A percentile compares a stretch with the other conserved stretches of the same genome.
These are phyloP conservation scores for Triadica sebifera DNA, from an alignment of 345 rosid species.

Conservation along the genomic window DNA sequence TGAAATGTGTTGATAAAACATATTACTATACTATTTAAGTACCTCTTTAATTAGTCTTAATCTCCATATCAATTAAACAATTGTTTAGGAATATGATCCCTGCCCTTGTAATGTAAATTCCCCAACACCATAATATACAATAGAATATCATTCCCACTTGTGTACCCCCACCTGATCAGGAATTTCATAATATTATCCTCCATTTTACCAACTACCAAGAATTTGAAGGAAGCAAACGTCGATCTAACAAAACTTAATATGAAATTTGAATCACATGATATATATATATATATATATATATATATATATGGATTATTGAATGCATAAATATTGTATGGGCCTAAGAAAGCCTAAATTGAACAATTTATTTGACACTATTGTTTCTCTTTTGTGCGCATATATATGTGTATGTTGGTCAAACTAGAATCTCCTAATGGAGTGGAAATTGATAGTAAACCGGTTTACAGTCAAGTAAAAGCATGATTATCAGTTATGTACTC, in stretches of 20 bases:
- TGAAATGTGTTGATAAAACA: slow-evolving; percentile 4
- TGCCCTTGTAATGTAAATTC: slow-evolving; percentile 25
- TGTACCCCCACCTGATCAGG: slow-evolving; percentile 10
- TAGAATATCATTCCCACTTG: slow-evolving; percentile 22
- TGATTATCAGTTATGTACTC: background rate
- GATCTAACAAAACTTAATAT: background rate
- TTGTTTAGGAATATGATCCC: slow-evolving; percentile 32
- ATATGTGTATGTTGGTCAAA: too few relatives aligned
- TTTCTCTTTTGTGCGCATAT: too few relatives aligned
- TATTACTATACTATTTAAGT: slow-evolving; percentile 26
- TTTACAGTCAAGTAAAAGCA: background rate
- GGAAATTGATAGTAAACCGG: slow-evolving; percentile 1
- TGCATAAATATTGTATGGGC: background rate
- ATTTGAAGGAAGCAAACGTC: slow-evolving; percentile 2
- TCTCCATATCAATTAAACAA: slow-evolving; percentile 5
- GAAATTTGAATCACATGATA: background rate
- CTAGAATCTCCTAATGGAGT: too few relatives aligned
- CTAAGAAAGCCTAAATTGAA: slow-evolving; percentile 16
- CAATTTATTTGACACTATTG: too few relatives aligned
- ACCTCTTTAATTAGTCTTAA: slow-evolving; percentile 16
- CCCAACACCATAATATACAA: slow-evolving; percentile 21
- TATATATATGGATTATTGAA: slow-evolving; percentile 4
- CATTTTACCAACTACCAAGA: slow-evolving; percentile 12
- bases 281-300: too few relatives aligned
- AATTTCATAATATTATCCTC: slow-evolving; percentile 21